Percentiles rank a stretch among this genome's conserved stretches.
Conservation (phyloP, 805 yeast genomes). For the Metschnikowia amazonensis region DNA sequence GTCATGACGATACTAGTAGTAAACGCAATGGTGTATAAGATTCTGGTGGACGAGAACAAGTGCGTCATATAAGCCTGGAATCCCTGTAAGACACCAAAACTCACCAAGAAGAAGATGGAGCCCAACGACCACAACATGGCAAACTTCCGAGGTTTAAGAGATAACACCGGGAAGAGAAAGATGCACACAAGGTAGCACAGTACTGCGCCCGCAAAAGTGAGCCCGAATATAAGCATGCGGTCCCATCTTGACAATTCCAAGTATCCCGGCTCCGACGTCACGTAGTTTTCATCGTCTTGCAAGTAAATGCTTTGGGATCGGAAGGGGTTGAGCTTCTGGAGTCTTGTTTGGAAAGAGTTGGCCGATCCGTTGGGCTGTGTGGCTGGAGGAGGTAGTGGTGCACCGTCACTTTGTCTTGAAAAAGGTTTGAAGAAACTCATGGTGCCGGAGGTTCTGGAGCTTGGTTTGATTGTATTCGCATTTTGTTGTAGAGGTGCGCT, state of each 20-base stretch:
- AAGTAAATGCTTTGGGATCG: slow-evolving; percentile 33
- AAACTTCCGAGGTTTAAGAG: slow-evolving; percentile 42
- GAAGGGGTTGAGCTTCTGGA: slow-evolving; percentile 40
- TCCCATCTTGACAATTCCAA: slow-evolving; percentile 45
- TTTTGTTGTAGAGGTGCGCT: neutral
- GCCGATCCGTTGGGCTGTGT: slow-evolving; percentile 23
- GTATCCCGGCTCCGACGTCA: slow-evolving; percentile 42
- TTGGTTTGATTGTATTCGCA: neutral
- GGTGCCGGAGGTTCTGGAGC: neutral
- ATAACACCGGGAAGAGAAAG: slow-evolving; percentile 40
- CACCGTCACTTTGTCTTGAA: slow-evolving; percentile 28
- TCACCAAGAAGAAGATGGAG: slow-evolving; percentile 42
- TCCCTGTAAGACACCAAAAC: slow-evolving; percentile 46
- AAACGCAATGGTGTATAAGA: slow-evolving; percentile 37
- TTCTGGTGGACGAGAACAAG: slow-evolving; percentile 39
- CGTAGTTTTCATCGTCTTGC: slow-evolving; percentile 41
- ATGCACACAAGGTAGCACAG: slow-evolving; percentile 42
- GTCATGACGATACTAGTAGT: slow-evolving; percentile 39
- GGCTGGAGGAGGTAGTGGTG: slow-evolving; percentile 38
- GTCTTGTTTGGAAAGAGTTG: slow-evolving; percentile 25
- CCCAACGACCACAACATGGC: slow-evolving; percentile 48
- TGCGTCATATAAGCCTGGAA: slow-evolving; percentile 38
- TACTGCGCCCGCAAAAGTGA: slow-evolving; percentile 41
- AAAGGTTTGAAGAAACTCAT: slow-evolving; percentile 42
- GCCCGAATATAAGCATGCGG: slow-evolving; percentile 42